phyloP scores from a whole-genome alignment of 2,329 filamentous ascomycete species.

The Leptographium flavum region DNA sequence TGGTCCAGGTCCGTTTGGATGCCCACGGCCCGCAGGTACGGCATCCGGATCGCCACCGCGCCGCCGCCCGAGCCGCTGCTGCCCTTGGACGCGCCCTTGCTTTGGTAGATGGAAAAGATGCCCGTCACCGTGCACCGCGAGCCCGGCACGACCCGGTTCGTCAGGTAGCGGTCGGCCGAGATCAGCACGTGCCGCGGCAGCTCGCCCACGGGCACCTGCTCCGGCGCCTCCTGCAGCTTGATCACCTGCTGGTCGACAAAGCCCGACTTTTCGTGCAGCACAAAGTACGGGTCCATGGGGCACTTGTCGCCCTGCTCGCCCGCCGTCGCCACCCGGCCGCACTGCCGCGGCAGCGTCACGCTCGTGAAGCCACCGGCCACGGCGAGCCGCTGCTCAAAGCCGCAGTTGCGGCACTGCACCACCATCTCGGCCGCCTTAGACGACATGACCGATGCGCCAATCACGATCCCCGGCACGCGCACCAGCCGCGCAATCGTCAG shows the following conservation, averaged over 20 bases:
- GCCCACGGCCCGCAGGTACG: constrained; percentile 83
- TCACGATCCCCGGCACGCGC: constrained; percentile 91
- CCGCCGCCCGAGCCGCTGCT: constrained; percentile 51
- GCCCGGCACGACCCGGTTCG: constrained; percentile 89
- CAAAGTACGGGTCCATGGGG: constrained; percentile 88
- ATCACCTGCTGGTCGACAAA: constrained; percentile 98
- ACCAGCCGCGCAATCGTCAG: constrained; percentile 90
- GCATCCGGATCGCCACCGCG: constrained; percentile 88
- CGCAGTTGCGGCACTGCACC: constrained; percentile 80
- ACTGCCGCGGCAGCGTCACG: constrained; percentile 69
- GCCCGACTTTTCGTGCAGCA: constrained; percentile 81
- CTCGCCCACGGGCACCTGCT: constrained; percentile 94
- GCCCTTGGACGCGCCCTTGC: constrained; percentile 53
- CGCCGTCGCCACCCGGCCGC: constrained; percentile 46
- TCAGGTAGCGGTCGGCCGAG: constrained; percentile 89
- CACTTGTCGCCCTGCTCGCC: constrained; percentile 65
- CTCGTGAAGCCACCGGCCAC: constrained; percentile 80
- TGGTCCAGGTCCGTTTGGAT: constrained; percentile 85
- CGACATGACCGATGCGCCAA: constrained; percentile 89
- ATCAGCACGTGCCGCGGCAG: constrained; percentile 88
- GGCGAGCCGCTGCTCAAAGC: constrained; percentile 52
- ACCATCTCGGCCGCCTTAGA: constrained; percentile 83
- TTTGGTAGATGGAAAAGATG: constrained; percentile 95
- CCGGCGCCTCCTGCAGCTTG: constrained; percentile 93
- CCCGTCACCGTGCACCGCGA: constrained; percentile 92